A percentile compares a stretch with the other conserved stretches of the same genome.
Conservation (phyloP, 768 basidiomycete species). For the Tremella yokohamensis region DNA sequence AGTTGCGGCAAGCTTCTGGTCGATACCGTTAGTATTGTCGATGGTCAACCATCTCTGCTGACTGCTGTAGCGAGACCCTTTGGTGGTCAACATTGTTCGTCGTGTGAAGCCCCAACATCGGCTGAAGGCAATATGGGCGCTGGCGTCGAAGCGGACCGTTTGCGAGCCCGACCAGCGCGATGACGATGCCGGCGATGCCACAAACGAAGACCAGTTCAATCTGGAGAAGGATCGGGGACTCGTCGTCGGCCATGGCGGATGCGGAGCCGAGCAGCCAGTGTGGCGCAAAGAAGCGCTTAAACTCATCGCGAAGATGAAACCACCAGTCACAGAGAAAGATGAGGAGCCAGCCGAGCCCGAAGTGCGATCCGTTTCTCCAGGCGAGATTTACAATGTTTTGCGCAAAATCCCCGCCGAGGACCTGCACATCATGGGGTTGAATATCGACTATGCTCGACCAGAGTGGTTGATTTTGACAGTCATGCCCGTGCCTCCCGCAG, state of each 20-base stretch:
- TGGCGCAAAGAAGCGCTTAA: slow-evolving; percentile 93
- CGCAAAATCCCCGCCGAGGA: slow-evolving; percentile 92
- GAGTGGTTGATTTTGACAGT: slow-evolving; percentile 99
- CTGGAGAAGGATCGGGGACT: slow-evolving; percentile 62
- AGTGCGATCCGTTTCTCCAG: slow-evolving; percentile 64
- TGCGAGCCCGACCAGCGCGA: slow-evolving; percentile 88
- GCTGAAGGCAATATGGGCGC: slow-evolving; percentile 48
- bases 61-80: slow-evolving; percentile 39
- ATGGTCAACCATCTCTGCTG: not conserved
- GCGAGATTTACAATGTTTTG: slow-evolving; percentile 88
- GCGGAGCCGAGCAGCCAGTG: slow-evolving; percentile 84
- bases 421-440: slow-evolving; percentile 81
- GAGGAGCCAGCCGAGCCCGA: slow-evolving; percentile 56
- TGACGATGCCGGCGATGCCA: slow-evolving; percentile 63
- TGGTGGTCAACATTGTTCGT: slow-evolving; percentile 33
- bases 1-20: slow-evolving; percentile 98
- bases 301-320: slow-evolving; percentile 90
- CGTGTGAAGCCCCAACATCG: slow-evolving; percentile 50
- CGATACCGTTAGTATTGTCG: slow-evolving; percentile 81
- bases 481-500: slow-evolving; percentile 93
- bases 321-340: slow-evolving; percentile 79
- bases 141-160: slow-evolving; percentile 59
- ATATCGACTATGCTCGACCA: slow-evolving; percentile 91
- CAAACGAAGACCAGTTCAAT: slow-evolving; percentile 44
- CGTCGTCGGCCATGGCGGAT: slow-evolving; percentile 80